Evolutionary conservation across 2,329 filamentous ascomycete species (phyloP), one percentile per base, ranked within the genome.

Genomic region (Xylaria sp.): DNA sequence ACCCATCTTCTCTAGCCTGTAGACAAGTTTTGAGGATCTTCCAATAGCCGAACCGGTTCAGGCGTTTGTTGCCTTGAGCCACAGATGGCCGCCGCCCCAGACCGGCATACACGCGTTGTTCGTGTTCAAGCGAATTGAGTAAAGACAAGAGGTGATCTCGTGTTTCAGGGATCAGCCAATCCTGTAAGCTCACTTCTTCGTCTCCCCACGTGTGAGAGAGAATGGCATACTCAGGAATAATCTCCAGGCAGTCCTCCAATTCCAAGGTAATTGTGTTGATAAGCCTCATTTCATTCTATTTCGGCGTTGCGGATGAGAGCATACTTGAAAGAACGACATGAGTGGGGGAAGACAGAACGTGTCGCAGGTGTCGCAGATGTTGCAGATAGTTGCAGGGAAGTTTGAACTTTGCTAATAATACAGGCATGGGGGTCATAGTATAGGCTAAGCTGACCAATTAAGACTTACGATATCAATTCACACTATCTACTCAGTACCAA

Each of bases 21-120:
- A 65, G 22, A 22, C 62, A 65, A 33, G 55, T 49, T 54, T 47
- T 54, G n/a, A 65, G 49, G 29, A 65, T 65, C 49, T 65, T 65
- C 62, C 62, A 65, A 31, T 60, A 65, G 29, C 62, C 62, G 25
- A 54, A 31, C 6, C 15, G 33, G 17, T 59, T 39, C 17, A 59
- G 17, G 33, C 25, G 45, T n/a, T 44, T 22, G 45, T 31, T 17
- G 45, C 25, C 17, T 5, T 11, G 31, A 20, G 44, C 25, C 33
- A 33, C 22, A 17, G 4, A 31, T 3, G 27, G 9, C 55, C 10
- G 3, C 11, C 38, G 20, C 17, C 42, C 25, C 25, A 29, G 4
- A 20, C 15, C 9, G 13, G 7, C 15, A 25, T 39, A n/a, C 1
- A n/a, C 22, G 9, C 6, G 27, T 7, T 38, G 29, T 29, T 53